A percentile compares a stretch with the other conserved stretches of the same genome.
Conservation (phyloP, 495 filamentous ascomycete genomes). For the Aspergillus cavernicola region DNA sequence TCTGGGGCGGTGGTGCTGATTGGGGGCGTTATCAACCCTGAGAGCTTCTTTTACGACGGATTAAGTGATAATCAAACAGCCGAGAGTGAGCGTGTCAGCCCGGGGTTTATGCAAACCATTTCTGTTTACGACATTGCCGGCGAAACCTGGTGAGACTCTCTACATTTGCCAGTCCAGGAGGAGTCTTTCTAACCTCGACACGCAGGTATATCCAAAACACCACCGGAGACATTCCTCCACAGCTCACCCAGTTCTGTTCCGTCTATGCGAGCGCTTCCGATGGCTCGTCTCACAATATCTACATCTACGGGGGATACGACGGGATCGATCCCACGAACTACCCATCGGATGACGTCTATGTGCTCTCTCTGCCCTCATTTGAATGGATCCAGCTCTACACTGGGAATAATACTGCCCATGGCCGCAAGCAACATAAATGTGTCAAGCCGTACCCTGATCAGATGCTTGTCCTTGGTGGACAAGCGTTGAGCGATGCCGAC, state of each 20-base stretch:
- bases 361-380: conserved; percentile 72
- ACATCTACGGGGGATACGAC: conserved; percentile 70
- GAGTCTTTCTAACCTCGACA: neutral
- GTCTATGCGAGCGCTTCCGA: conserved; percentile 60
- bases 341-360: conserved; percentile 65
- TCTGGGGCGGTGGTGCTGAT: conserved; percentile 62
- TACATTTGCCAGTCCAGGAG: no score
- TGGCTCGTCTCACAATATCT: conserved; percentile 63
- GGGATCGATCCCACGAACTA: conserved; percentile 34
- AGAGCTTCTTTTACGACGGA: conserved; percentile 22
- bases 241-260: conserved; percentile 60
- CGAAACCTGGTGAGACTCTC: conserved; percentile 49
- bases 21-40: conserved; percentile 60
- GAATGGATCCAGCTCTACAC: conserved; percentile 63
- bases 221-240: conserved; percentile 46
- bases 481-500: conserved; percentile 11
- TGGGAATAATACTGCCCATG: conserved; percentile 39
- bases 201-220: conserved; percentile 58
- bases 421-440: conserved; percentile 61
- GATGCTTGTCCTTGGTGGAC: conserved; percentile 68
- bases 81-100: conserved; percentile 49
- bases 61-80: conserved; percentile 31
- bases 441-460: conserved; percentile 67
- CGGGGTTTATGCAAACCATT: conserved; percentile 59
- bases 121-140: conserved; percentile 65